phyloP scores from a whole-genome alignment of 345 rosid species.

The Clausena lansium region DNA sequence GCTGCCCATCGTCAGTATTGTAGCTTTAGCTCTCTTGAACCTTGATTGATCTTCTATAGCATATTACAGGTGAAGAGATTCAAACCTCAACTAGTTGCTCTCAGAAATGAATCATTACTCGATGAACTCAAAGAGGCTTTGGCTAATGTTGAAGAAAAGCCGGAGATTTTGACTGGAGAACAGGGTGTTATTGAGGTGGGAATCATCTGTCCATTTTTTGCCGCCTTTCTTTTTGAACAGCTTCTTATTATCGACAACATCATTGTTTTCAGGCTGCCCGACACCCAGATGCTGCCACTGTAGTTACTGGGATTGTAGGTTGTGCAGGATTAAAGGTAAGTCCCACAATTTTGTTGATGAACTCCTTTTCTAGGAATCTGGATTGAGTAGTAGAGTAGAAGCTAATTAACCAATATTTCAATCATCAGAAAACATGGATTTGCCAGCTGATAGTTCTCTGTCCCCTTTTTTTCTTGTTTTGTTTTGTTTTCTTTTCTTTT shows the following conservation, averaged over 20 bases:
- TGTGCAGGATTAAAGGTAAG: conserved; percentile 90
- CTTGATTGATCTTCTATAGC: conserved; percentile 7
- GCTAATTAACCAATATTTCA: background rate
- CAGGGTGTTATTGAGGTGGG: conserved; percentile 83
- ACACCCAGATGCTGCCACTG: conserved; percentile 85
- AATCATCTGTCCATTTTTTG: conserved; percentile 20
- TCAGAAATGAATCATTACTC: conserved; percentile 69
- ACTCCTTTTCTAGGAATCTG: conserved; percentile 8
- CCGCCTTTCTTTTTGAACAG: background rate
- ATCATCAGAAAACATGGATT: background rate
- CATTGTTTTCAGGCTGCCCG: conserved; percentile 72
- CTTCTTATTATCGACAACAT: background rate
- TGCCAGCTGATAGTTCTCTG: conserved; percentile 9
- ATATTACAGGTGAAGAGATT: conserved; percentile 70
- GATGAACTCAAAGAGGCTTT: conserved; percentile 83
- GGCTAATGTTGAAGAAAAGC: conserved; percentile 70
- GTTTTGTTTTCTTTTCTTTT: background rate
- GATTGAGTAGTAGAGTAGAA: background rate
- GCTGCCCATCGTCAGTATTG: background rate
- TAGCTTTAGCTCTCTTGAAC: conserved; percentile 4
- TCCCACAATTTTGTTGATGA: background rate
- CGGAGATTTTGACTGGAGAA: conserved; percentile 90
- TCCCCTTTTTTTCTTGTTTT: background rate
- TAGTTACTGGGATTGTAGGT: conserved; percentile 95
- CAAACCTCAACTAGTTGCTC: conserved; percentile 83